Conservation (phyloP, 2,329 filamentous ascomycete genomes). For the Thielaviopsis ethacetica region DNA sequence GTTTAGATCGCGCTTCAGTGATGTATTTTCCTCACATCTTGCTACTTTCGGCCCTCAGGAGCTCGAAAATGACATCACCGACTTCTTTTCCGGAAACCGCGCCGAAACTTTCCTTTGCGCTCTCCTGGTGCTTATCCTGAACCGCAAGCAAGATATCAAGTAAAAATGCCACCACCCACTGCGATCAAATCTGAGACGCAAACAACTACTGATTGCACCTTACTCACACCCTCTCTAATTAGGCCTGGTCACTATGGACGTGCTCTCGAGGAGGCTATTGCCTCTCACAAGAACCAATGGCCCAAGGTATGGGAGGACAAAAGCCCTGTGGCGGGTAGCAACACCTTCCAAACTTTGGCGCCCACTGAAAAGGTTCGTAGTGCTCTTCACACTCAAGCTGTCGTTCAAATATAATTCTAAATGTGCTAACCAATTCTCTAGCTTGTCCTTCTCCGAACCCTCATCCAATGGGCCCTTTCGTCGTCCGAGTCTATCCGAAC, state of each 20-base stretch:
- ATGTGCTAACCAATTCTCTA: conserved; percentile 22
- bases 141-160: conserved; percentile 98
- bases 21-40: conserved; percentile 74
- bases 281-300: conserved; percentile 78
- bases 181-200: neutral
- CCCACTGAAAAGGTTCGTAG: conserved; percentile 59
- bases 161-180: conserved; percentile 32
- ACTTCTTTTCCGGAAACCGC: conserved; percentile 63
- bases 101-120: conserved; percentile 82
- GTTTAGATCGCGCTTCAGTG: conserved; percentile 87
- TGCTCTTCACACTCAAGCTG: neutral
- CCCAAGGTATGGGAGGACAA: conserved; percentile 64
- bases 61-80: conserved; percentile 71
- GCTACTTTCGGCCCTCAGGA: conserved; percentile 90
- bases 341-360: conserved; percentile 67
- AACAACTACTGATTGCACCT: neutral
- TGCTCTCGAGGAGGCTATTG: conserved; percentile 83
- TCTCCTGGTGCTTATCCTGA: conserved; percentile 71
- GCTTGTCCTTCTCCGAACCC: conserved; percentile 67
- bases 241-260: conserved; percentile 87
- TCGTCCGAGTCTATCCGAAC: conserved; percentile 71
- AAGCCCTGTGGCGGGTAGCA: conserved; percentile 67
- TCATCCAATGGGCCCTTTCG: conserved; percentile 77
- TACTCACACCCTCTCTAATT: conserved; percentile 14
- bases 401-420: neutral